These are phyloP conservation scores for Sechiopsis laciniata DNA, from an alignment of 306 rosid species.

Conservation along the genomic window DNA sequence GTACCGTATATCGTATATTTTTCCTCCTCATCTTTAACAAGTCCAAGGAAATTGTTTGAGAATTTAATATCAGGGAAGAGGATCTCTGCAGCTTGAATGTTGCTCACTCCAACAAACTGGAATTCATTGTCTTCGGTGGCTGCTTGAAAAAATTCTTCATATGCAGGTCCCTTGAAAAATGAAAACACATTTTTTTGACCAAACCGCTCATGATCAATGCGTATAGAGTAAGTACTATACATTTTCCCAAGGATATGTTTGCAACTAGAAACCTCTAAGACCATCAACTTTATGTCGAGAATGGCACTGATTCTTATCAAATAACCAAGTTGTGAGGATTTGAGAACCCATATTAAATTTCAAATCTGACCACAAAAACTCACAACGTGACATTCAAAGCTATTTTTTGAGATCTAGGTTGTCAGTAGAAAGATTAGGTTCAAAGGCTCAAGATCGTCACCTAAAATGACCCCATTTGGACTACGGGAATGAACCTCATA, in stretches of 20 bases:
- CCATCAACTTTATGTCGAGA: not conserved
- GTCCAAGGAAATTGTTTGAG: constrained; percentile 51
- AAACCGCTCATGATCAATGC: not conserved
- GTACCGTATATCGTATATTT: constrained; percentile 73
- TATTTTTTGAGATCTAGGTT: not conserved
- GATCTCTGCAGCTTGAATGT: constrained; percentile 53
- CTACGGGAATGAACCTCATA: not conserved
- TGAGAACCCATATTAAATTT: not conserved
- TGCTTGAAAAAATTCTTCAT: constrained; percentile 65
- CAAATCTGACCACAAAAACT: not conserved
- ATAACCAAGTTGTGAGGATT: not conserved
- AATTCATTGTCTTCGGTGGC: constrained; percentile 67
- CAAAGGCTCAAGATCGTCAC: not conserved
- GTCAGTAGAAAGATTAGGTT: not conserved
- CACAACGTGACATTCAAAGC: not conserved
- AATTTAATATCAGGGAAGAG: constrained; percentile 54
- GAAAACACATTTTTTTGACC: not conserved
- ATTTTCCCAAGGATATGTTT: not conserved
- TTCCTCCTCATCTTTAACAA: constrained; percentile 79
- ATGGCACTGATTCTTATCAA: not conserved
- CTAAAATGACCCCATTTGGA: not conserved
- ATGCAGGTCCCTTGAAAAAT: constrained; percentile 50
- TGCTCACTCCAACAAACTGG: constrained; percentile 64
- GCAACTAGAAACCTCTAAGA: not conserved
- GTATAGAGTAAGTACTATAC: not conserved